These are phyloP conservation scores for Monilinia fructigena DNA, from an alignment of 2,329 filamentous ascomycete genomes.

Conservation along the genomic window DNA sequence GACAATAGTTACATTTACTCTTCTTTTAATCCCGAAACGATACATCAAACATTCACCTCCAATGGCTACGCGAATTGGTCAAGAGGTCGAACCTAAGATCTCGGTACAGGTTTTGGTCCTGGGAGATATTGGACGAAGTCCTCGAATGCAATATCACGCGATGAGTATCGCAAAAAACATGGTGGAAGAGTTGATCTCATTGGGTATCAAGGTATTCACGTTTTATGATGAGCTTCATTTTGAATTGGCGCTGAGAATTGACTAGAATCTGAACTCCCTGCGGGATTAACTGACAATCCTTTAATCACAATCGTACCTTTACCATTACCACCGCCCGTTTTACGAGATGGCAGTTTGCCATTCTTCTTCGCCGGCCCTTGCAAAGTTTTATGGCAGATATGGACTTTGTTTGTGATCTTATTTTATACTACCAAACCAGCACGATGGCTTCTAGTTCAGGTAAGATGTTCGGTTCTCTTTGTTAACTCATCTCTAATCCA, in stretches of 20 bases:
- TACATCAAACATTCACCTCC: constrained; percentile 43
- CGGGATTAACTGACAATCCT: constrained; percentile 68
- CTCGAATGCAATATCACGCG: constrained; percentile 98
- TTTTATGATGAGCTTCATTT: neutral
- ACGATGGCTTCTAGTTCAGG: constrained; percentile 74
- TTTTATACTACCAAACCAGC: constrained; percentile 72
- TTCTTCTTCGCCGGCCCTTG: constrained; percentile 78
- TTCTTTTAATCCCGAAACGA: constrained; percentile 42
- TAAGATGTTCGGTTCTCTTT: neutral
- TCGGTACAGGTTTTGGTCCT: constrained; percentile 83
- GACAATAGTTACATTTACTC: constrained; percentile 37
- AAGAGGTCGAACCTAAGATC: constrained; percentile 42
- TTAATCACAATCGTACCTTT: constrained; percentile 72
- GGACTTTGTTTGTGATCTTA: constrained; percentile 67
- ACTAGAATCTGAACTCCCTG: constrained; percentile 75
- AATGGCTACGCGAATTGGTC: constrained; percentile 31
- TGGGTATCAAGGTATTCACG: constrained; percentile 71
- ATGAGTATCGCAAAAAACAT: constrained; percentile 81
- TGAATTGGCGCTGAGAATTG: constrained; percentile 19
- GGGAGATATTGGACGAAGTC: constrained; percentile 91
- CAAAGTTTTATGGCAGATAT: constrained; percentile 83
- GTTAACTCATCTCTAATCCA: neutral
- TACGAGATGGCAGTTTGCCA: constrained; percentile 68
- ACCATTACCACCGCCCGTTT: constrained; percentile 60
- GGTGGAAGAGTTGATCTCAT: constrained; percentile 80